phyloP scores from a whole-genome alignment of 805 yeast species.

The Myxozyma neglecta region DNA sequence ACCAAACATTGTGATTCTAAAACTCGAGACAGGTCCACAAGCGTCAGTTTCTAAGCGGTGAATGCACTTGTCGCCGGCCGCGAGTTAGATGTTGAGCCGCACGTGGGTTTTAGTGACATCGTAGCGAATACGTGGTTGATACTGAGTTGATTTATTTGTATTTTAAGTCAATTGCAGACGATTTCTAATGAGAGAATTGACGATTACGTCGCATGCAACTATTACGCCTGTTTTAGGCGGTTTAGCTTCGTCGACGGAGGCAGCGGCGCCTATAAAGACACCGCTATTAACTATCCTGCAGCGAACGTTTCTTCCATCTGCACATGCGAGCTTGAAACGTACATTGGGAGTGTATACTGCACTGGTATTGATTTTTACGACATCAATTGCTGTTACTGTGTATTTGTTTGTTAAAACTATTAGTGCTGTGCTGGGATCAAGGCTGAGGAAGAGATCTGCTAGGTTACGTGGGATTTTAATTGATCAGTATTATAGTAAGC shows the following conservation, averaged over 20 bases:
- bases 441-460: constrained; percentile 15
- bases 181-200: too few species aligned
- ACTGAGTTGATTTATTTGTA: too few species aligned
- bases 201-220: too few species aligned
- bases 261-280: background rate
- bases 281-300: background rate
- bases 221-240: too few species aligned
- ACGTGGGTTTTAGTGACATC: background rate
- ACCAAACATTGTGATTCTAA: constrained; percentile 40
- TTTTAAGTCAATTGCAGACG: too few species aligned
- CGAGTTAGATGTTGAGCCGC: background rate
- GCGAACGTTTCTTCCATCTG: constrained; percentile 13
- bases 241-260: too few species aligned
- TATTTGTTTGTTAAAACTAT: constrained; percentile 14
- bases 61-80: too few species aligned
- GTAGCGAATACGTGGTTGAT: too few species aligned
- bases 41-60: background rate
- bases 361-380: constrained; percentile 16
- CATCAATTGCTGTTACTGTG: constrained; percentile 2
- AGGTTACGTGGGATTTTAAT: constrained; percentile 5
- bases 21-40: background rate
- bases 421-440: constrained; percentile 10
- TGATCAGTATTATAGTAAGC: background rate
- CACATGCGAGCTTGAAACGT: background rate
- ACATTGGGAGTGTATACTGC: constrained; percentile 15